A percentile compares a stretch with the other conserved stretches of the same genome.
phyloP scores from a whole-genome alignment of 1,139 yeast genomes.

The Sugiyamaella castrensis region DNA sequence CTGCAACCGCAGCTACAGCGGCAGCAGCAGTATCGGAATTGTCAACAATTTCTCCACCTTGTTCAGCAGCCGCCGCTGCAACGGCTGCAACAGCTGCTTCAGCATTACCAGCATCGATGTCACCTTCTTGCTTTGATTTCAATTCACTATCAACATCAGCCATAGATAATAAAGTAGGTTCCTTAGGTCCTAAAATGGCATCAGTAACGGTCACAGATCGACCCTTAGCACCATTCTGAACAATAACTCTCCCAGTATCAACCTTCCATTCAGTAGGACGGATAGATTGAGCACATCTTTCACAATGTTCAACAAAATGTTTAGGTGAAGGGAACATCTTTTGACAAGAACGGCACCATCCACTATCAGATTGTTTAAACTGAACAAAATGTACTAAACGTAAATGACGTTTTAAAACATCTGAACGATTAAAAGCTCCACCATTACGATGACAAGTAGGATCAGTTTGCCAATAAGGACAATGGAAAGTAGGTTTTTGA shows the following conservation, averaged over 20 bases:
- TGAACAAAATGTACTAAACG: conserved; percentile 61
- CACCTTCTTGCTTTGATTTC: conserved; percentile 17
- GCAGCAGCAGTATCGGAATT: conserved; percentile 9
- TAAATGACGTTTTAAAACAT: conserved; percentile 67
- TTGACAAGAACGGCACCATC: conserved; percentile 65
- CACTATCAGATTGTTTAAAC: conserved; percentile 48
- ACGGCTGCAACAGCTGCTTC: conserved; percentile 11
- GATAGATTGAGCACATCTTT: conserved; percentile 51
- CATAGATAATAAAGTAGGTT: conserved; percentile 22
- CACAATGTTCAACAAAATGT: conserved; percentile 63
- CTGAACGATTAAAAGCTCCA: conserved; percentile 67
- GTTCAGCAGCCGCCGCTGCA: conserved; percentile 9
- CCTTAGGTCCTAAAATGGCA: conserved; percentile 15
- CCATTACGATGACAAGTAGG: conserved; percentile 71
- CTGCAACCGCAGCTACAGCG: conserved; percentile 11
- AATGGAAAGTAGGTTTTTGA: conserved; percentile 58
- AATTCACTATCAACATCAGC: conserved; percentile 23
- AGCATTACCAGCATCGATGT: conserved; percentile 12
- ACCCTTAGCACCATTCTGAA: conserved; percentile 17
- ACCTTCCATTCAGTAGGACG: conserved; percentile 41
- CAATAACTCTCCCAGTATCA: conserved; percentile 20
- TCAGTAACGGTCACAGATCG: conserved; percentile 23
- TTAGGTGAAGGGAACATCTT: conserved; percentile 55
- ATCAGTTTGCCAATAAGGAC: conserved; percentile 68
- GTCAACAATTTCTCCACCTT: neutral